Conservation (phyloP, 2,329 filamentous ascomycete species). For the Cordyceps militaris region DNA sequence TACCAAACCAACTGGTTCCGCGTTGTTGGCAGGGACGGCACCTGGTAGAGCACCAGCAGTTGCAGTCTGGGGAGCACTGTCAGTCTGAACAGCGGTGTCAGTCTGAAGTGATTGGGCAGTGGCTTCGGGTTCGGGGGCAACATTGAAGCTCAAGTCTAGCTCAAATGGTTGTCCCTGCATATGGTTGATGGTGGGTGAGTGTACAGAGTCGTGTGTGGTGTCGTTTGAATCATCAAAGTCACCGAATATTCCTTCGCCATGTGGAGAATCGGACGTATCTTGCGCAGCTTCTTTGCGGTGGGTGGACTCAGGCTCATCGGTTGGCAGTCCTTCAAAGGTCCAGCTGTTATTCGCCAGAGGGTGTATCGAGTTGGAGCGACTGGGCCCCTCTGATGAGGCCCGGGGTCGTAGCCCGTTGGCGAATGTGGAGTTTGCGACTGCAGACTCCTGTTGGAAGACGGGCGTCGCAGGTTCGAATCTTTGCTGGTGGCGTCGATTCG, state of each 20-base stretch:
- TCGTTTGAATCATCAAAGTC: background rate
- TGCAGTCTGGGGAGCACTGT: background rate
- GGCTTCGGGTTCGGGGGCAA: background rate
- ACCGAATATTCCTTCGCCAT: background rate
- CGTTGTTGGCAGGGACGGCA: conserved; percentile 8
- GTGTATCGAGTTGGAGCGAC: conserved; percentile 35
- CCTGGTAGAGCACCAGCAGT: conserved; percentile 11
- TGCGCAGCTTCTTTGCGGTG: background rate
- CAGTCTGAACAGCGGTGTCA: background rate
- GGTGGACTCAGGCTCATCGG: conserved; percentile 10
- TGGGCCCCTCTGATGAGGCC: conserved; percentile 51
- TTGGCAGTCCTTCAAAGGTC: conserved; percentile 43
- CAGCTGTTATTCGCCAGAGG: conserved; percentile 55
- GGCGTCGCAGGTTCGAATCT: background rate
- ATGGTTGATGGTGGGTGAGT: no score
- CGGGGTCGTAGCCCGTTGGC: conserved; percentile 35
- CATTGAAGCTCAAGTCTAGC: background rate
- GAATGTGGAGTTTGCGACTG: background rate
- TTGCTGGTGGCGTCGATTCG: background rate
- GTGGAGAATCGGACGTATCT: background rate
- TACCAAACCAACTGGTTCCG: conserved; percentile 7
- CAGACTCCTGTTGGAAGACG: conserved; percentile 2
- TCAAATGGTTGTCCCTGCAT: background rate
- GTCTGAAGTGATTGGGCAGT: background rate
- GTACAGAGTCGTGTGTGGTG: no score